A percentile compares a stretch with the other conserved stretches of the same genome.
These are phyloP conservation scores for Cnidoscolus chayamansa DNA, from an alignment of 441 rosid genomes.

Conservation along the genomic window DNA sequence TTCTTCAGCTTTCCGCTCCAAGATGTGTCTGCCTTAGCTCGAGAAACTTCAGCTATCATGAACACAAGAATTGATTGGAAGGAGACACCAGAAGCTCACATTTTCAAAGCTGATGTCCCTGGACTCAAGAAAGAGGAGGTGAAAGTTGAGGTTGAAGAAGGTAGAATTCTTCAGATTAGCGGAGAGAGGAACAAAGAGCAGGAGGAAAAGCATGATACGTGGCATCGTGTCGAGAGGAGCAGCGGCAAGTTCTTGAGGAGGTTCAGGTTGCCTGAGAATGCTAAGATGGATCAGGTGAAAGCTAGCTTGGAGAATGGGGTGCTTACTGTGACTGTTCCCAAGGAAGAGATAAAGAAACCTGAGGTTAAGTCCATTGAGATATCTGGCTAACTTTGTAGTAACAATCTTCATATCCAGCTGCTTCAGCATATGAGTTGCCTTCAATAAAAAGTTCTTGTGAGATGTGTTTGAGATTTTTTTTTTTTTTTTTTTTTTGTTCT, in stretches of 20 bases:
- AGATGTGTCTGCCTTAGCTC: conserved; percentile 16
- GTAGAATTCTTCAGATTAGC: conserved; percentile 42
- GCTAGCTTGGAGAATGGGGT: conserved; percentile 41
- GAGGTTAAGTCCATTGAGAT: conserved; percentile 31
- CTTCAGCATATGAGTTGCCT: neutral
- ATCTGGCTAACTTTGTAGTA: conserved; percentile 23
- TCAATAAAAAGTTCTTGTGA: neutral
- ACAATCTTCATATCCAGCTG: neutral
- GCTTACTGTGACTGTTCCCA: conserved; percentile 37
- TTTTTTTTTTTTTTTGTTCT: neutral
- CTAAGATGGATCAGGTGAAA: conserved; percentile 37
- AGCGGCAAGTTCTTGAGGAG: conserved; percentile 38
- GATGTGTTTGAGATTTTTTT: neutral
- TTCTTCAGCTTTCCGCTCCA: too few relatives aligned
- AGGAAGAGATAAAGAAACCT: conserved; percentile 30
- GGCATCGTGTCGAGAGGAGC: conserved; percentile 48
- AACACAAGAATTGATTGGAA: conserved; percentile 40
- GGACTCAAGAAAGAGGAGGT: conserved; percentile 45
- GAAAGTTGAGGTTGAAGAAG: conserved; percentile 42
- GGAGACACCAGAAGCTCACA: conserved; percentile 46
- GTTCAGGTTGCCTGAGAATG: conserved; percentile 46
- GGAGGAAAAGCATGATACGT: conserved; percentile 43
- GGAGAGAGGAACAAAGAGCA: conserved; percentile 51
- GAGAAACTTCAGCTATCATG: conserved; percentile 20
- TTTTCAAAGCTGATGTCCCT: conserved; percentile 48